Percentiles rank a stretch among this genome's conserved stretches.
Evolutionary conservation across 1,284 basidiomycete genomes (phyloP).

Genomic region (Megacollybia platyphylla): DNA sequence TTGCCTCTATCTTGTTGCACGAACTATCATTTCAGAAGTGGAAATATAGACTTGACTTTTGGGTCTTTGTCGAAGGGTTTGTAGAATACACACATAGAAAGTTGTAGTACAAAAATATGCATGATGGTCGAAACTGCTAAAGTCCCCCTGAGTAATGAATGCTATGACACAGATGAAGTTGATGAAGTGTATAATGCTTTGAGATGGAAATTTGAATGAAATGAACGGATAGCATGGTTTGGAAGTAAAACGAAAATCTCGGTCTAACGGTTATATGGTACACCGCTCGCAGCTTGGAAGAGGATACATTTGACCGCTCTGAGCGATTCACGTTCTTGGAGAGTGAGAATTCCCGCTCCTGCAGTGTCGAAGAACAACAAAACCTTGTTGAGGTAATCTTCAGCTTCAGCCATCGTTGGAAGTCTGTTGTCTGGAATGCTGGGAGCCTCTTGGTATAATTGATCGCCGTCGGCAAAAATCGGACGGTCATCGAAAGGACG

Average conservation of each 20-base stretch:
- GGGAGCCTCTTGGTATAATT: conserved; percentile 8
- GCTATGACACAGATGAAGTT: neutral
- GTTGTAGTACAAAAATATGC: too few relatives aligned
- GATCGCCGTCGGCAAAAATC: conserved; percentile 8
- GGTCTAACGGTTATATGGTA: conserved; percentile 16
- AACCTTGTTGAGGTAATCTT: conserved; percentile 35
- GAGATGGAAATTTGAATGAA: neutral
- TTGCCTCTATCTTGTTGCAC: neutral
- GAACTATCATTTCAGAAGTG: neutral
- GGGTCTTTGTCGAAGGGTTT: neutral
- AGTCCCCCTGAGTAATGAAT: too few relatives aligned
- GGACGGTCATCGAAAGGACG: neutral
- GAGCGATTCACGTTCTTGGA: conserved; percentile 27
- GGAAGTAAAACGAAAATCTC: neutral
- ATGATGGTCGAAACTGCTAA: too few relatives aligned
- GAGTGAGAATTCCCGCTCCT: conserved; percentile 24
- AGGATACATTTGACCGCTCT: conserved; percentile 31
- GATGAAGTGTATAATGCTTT: neutral
- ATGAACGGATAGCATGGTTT: neutral
- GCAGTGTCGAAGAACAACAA: conserved; percentile 35
- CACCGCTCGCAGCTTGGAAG: conserved; percentile 29
- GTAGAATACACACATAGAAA: too few relatives aligned
- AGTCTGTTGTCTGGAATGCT: conserved; percentile 14
- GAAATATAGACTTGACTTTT: neutral
- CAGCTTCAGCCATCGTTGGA: conserved; percentile 33